Evolutionary conservation across 2,329 filamentous ascomycete species (phyloP), one percentile per base, ranked within the genome.

Genomic region (Aspergillus calidoustus): DNA sequence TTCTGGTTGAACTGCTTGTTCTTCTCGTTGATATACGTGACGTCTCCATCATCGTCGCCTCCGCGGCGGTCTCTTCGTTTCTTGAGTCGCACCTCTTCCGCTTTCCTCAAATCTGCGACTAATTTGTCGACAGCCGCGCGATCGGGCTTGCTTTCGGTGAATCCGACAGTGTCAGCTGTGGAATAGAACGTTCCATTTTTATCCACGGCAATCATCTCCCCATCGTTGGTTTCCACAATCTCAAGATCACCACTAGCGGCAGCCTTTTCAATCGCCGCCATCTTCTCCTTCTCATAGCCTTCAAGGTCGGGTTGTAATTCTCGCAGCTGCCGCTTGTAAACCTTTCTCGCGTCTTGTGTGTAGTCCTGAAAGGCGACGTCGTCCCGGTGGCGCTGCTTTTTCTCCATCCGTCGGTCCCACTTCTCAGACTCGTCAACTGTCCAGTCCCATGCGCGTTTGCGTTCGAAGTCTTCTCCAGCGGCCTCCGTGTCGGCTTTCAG

Each of bases 1-100:
- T 99, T 98, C 82, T 96, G 89, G 87, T 99, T 99, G 83, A 99
- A 99, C 84, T 97, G 93, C 84, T 98, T 98, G 84, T 99, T 99
- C 89, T 99, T 97, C 81, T 97, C 93, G 81, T 99, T 99, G 86
- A 99, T 99, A 80, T 97, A 98, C 7, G 94, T 98, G 71, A 98
- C 91, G 78, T 99, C 95, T 30, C 88, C 90, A 52, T 93, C 91
- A 66, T 96, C 93, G 61, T 93, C 92, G 65, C 89, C 90, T 74
- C 88, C 90, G 75, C 89, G 86, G 75, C 93, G 85, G 67, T 96
- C 92, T 75, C 87, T 89, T 71, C 93, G 85, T 82, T 96, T 96
- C 85, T 93, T 96, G 72, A 96, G 74, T 55, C 93, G 84, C 56
- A 88, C 85, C 70, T 96, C 93, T 79, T 99, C 95, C 1, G 93